Evolutionary conservation across 805 yeast species (phyloP), one percentile per base, ranked within the genome.

Genomic region (Aciculoconidium aculeatum): DNA sequence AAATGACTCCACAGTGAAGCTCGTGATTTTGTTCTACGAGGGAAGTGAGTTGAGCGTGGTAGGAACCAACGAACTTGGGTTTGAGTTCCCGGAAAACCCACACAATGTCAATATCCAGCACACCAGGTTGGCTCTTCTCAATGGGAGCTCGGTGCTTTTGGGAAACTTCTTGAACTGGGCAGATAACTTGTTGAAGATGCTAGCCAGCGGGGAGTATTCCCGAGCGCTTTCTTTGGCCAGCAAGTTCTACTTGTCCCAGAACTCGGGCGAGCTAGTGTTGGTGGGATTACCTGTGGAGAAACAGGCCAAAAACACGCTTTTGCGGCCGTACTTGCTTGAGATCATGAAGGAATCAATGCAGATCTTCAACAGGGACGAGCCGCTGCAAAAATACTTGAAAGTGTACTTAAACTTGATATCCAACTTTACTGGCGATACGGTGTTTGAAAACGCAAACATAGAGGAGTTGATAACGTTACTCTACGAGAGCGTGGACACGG

Each of bases 111-210:
- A n/a, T n/a, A n/a, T n/a, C n/a, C n/a, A n/a, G n/a, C n/a, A n/a
- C n/a, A n/a, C n/a, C n/a, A n/a, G n/a, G n/a, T n/a, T n/a, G n/a
- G n/a, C n/a, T n/a, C n/a, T n/a, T n/a, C n/a, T n/a, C n/a, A n/a
- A n/a, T n/a, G n/a, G n/a, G n/a, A n/a, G n/a, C n/a, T n/a, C n/a
- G n/a, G n/a, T n/a, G 0, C 68, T 57, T 5, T 64, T 77, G 3
- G 94, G 88, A 0, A 61, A 74, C 14, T 52, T 75, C 10, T 59
- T 75, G 3, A 75, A 69, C 41, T 85, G 87, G 95, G 84, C 80
- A 0, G 88, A 81, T 40, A 58, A 65, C 15, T 50, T 83, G 1
- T 49, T 71, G 34, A 60, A 53, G 5, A 45, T 71, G 8, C 58
- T 85, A 27, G 58, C 70, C 7, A 40, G 53, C 2, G 74, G 70